Conservation (phyloP, 208 protist species). For the Acanthamoeba lenticulata region DNA sequence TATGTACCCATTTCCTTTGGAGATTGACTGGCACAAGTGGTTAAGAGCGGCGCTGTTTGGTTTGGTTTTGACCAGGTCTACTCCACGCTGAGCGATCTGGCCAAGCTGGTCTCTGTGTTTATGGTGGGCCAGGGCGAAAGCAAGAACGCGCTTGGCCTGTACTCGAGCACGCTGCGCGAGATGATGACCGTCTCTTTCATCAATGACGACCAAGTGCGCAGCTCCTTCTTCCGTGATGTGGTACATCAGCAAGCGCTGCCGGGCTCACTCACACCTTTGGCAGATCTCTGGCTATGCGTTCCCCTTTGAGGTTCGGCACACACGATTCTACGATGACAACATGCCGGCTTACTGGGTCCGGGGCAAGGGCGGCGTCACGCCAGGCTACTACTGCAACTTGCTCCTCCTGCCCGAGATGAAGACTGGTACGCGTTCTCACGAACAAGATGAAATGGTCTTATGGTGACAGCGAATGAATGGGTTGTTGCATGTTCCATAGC, state of each 20-base stretch:
- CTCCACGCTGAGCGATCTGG: not conserved
- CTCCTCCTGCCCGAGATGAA: slow-evolving; percentile 5
- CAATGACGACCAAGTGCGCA: not conserved
- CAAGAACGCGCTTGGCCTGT: not conserved
- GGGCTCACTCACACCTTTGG: too few relatives aligned
- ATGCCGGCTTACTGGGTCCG: not conserved
- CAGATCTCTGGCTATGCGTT: not conserved
- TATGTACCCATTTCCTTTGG: not conserved
- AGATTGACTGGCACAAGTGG: not conserved
- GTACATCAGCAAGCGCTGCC: too few relatives aligned
- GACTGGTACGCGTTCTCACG: not conserved
- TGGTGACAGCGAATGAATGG: too few relatives aligned
- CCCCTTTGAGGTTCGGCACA: slow-evolving; percentile 45
- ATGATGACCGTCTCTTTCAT: slow-evolving; percentile 1
- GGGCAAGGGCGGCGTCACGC: not conserved
- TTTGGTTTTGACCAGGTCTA: not conserved
- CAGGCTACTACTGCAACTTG: not conserved
- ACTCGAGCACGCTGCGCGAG: not conserved
- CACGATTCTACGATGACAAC: not conserved
- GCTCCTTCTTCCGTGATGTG: too few relatives aligned
- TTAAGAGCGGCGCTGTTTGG: not conserved
- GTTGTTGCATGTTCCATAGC: not conserved
- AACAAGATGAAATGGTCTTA: too few relatives aligned
- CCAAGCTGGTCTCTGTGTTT: slow-evolving; percentile 37
- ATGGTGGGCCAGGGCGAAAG: not conserved